A percentile compares a stretch with the other conserved stretches of the same genome.
These are phyloP conservation scores for Acanthamoeba healyi DNA, from an alignment of 208 protist species.

Conservation along the genomic window DNA sequence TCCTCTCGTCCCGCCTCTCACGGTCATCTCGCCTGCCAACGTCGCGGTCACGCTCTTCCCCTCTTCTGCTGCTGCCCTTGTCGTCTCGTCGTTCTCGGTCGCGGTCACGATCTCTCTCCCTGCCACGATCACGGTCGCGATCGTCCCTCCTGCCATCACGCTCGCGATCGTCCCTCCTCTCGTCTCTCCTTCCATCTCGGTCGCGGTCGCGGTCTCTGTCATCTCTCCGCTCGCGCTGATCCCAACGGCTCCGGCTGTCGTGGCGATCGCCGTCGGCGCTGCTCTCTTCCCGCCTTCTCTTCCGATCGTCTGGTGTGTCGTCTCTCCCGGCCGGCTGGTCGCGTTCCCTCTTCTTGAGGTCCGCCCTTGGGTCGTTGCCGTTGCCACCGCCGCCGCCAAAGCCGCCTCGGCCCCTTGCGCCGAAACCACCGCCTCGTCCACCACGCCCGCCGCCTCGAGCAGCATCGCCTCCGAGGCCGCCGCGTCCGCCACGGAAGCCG, in stretches of 20 bases:
- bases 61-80: background rate
- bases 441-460: background rate
- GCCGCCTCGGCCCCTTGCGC: background rate
- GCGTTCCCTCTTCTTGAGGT: background rate
- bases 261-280: background rate
- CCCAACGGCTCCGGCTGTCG: background rate
- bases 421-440: background rate
- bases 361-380: background rate
- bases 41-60: background rate
- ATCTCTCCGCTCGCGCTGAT: background rate
- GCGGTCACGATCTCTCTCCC: background rate
- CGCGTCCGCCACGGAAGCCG: background rate
- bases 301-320: background rate
- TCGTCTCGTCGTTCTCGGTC: background rate
- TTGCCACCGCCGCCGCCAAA: background rate
- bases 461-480: background rate
- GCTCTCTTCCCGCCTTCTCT: background rate
- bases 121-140: background rate
- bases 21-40: background rate
- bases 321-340: background rate
- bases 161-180: constrained; percentile 7
- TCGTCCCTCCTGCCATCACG: constrained; percentile 5
- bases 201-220: constrained; percentile 20
- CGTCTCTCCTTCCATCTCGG: constrained; percentile 20
- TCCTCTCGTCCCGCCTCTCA: background rate